Evolutionary conservation across 2,329 filamentous ascomycete species (phyloP).

Genomic region (Helotiales sp.): DNA sequence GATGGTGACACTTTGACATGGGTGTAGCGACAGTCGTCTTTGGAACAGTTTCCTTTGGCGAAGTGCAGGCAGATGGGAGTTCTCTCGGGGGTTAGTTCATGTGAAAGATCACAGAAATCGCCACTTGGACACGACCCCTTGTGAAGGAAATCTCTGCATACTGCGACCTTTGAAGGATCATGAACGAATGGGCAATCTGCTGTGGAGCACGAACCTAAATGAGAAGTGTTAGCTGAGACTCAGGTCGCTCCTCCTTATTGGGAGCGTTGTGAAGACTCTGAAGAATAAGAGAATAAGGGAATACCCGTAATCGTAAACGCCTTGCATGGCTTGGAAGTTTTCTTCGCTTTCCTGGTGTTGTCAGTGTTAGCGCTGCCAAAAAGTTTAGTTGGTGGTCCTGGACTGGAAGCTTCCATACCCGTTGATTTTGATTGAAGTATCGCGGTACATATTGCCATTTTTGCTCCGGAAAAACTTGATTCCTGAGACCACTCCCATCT

Average conservation of each 20-base stretch:
- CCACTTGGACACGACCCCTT: slow-evolving; percentile 79
- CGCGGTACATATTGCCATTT: slow-evolving; percentile 82
- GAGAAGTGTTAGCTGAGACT: slow-evolving; percentile 41
- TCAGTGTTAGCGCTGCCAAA: slow-evolving; percentile 39
- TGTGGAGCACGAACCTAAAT: slow-evolving; percentile 80
- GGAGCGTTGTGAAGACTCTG: slow-evolving; percentile 8
- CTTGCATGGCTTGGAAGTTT: slow-evolving; percentile 76
- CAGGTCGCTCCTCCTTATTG: slow-evolving; percentile 28
- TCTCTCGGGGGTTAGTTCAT: slow-evolving; percentile 82
- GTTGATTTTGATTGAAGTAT: slow-evolving; percentile 75
- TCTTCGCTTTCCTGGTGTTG: slow-evolving; percentile 59
- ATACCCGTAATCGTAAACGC: slow-evolving; percentile 73
- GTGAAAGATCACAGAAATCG: slow-evolving; percentile 85
- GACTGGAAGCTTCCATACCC: slow-evolving; percentile 60
- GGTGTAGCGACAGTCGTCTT: slow-evolving; percentile 82
- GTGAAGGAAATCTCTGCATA: slow-evolving; percentile 86
- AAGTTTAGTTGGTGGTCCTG: not conserved
- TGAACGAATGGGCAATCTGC: slow-evolving; percentile 82
- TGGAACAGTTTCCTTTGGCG: slow-evolving; percentile 87
- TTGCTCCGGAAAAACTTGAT: slow-evolving; percentile 87
- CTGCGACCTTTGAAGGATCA: slow-evolving; percentile 83
- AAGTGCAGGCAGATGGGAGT: slow-evolving; percentile 90
- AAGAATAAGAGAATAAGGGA: slow-evolving; percentile 45
- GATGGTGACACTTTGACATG: slow-evolving; percentile 79
- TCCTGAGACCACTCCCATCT: slow-evolving; percentile 72